Percentiles rank a stretch among this genome's conserved stretches.
Evolutionary conservation across 1,284 basidiomycete species (phyloP).

Genomic region (Tilletia indica): DNA sequence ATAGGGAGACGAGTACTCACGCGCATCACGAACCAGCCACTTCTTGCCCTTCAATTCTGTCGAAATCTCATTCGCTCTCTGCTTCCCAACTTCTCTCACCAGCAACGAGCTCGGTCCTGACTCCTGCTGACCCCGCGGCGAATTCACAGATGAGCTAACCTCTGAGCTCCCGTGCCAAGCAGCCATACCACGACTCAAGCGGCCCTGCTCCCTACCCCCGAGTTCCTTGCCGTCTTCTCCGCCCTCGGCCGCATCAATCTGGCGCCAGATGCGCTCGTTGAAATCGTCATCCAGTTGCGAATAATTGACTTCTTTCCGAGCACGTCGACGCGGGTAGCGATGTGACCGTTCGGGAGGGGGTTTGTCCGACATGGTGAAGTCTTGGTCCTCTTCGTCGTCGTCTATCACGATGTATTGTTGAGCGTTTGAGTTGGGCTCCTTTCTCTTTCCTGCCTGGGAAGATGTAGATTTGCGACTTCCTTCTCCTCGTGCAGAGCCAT

Average conservation of each 20-base stretch:
- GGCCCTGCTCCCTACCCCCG: not conserved
- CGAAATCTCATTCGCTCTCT: not conserved
- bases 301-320: slow-evolving; percentile 10
- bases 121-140: not conserved
- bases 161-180: not conserved
- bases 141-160: not conserved
- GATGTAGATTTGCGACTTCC: too few species aligned
- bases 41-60: slow-evolving; percentile 42
- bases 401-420: slow-evolving; percentile 33
- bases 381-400: slow-evolving; percentile 33
- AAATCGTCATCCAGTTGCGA: not conserved
- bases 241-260: slow-evolving; percentile 7
- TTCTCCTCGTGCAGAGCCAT: too few species aligned
- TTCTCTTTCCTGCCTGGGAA: too few species aligned
- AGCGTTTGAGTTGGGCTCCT: not conserved
- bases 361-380: slow-evolving; percentile 35
- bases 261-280: slow-evolving; percentile 1
- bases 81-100: not conserved
- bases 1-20: not conserved
- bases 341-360: slow-evolving; percentile 13
- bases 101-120: not conserved
- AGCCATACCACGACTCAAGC: not conserved
- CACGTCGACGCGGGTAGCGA: not conserved
- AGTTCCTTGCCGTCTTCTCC: not conserved
- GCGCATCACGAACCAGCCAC: slow-evolving; percentile 34